A percentile compares a stretch with the other conserved stretches of the same genome.
Conservation (phyloP, 1,139 yeast genomes). For the Yamadazyma siamensis region DNA sequence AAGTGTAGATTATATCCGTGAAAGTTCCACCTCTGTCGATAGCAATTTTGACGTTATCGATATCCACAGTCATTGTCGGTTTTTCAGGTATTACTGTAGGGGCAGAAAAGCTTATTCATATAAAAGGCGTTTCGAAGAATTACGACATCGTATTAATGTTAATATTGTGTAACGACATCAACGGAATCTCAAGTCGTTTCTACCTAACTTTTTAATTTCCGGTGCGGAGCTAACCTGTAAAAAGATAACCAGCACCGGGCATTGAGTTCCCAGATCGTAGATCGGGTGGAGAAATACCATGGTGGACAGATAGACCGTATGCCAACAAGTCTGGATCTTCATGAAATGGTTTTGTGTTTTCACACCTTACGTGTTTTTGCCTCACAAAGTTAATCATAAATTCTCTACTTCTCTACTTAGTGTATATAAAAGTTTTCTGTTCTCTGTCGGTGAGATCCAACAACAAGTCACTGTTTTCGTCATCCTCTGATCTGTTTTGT, state of each 20-base stretch:
- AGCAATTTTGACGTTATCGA: conserved; percentile 11
- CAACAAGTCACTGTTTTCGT: conserved; percentile 19
- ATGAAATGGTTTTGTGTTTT: not conserved
- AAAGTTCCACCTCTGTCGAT: conserved; percentile 25
- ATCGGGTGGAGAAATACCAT: not conserved
- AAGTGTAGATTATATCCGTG: conserved; percentile 18
- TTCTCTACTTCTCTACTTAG: conserved; percentile 10
- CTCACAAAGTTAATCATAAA: too few relatives aligned
- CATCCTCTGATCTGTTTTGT: conserved; percentile 13
- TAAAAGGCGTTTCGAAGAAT: too few relatives aligned
- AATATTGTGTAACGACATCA: too few relatives aligned
- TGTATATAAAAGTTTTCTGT: conserved; percentile 22
- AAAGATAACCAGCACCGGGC: not conserved
- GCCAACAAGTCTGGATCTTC: not conserved
- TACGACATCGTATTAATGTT: too few relatives aligned
- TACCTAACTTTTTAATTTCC: not conserved
- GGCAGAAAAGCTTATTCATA: too few relatives aligned
- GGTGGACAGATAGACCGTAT: not conserved
- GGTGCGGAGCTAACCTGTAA: conserved; percentile 3
- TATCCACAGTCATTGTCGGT: conserved; percentile 6
- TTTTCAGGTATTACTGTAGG: too few relatives aligned
- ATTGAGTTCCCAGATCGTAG: not conserved
- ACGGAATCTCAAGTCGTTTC: conserved; percentile 2
- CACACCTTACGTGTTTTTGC: not conserved
- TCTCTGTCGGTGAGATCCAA: conserved; percentile 25